phyloP scores from a whole-genome alignment of 1,139 yeast species.

The Hansenula lynferdii region DNA sequence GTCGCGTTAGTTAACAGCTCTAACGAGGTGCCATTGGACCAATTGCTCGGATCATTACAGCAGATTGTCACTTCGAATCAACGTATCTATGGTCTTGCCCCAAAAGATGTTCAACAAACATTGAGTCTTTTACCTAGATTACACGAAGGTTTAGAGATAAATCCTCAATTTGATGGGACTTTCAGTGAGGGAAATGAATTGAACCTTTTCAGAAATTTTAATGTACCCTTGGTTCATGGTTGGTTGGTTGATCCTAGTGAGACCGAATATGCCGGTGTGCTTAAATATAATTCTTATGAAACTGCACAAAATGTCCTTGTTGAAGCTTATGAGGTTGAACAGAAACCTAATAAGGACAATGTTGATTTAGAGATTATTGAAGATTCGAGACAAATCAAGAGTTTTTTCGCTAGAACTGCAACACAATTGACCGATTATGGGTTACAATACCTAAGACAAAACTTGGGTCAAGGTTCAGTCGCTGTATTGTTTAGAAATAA shows the following conservation, averaged over 20 bases:
- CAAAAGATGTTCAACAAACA: slow-evolving; percentile 25
- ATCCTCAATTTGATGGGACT: slow-evolving; percentile 66
- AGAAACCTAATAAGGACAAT: slow-evolving; percentile 14
- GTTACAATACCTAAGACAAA: slow-evolving; percentile 33
- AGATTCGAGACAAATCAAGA: slow-evolving; percentile 25
- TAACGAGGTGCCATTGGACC: slow-evolving; percentile 25
- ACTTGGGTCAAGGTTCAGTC: slow-evolving; percentile 43
- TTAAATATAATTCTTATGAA: slow-evolving; percentile 37
- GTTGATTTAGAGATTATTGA: slow-evolving; percentile 22
- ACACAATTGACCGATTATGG: slow-evolving; percentile 75
- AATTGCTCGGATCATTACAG: slow-evolving; percentile 41
- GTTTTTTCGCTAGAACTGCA: slow-evolving; percentile 38
- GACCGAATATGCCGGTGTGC: slow-evolving; percentile 26
- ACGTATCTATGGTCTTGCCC: slow-evolving; percentile 18
- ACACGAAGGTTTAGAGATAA: slow-evolving; percentile 68
- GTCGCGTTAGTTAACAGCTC: slow-evolving; percentile 24
- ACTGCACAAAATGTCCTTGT: slow-evolving; percentile 37
- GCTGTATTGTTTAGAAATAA: slow-evolving; percentile 78
- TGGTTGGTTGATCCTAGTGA: slow-evolving; percentile 39
- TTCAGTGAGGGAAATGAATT: slow-evolving; percentile 45
- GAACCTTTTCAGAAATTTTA: slow-evolving; percentile 39
- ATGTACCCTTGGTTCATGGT: slow-evolving; percentile 44
- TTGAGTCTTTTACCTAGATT: slow-evolving; percentile 55
- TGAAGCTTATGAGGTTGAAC: slow-evolving; percentile 29
- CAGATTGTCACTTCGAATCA: slow-evolving; percentile 34